Evolutionary conservation across 352 stramenopile species (phyloP), one percentile per base, ranked within the genome.

Genomic region (Discostella stelligera): DNA sequence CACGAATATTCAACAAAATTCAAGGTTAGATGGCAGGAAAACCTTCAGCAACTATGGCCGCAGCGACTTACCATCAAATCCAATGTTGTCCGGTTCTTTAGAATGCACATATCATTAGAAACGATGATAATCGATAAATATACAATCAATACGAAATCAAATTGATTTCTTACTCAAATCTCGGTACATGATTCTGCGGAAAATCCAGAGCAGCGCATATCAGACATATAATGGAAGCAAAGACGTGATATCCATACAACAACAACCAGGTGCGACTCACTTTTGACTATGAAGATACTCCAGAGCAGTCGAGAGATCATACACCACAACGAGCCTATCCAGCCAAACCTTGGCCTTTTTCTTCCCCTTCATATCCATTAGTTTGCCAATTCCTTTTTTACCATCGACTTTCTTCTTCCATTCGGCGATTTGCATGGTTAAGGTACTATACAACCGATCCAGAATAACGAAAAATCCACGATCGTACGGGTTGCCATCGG

Each of bases 281-380:
- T 75, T 79, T 37, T 90, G 70, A 30, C 73, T 79, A 70, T 92
- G 86, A 39, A 94, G 66, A 69, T 91, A 92, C 49, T 85, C 83
- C 32, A 92, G 81, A 2, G 89, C 86, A 39, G 70, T 87, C 10
- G 79, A 78, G 49, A 92, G 61, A 85, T 94, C 88, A 71, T 91
- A 91, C 20, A 84, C 80, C 25, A 87, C 80, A 46, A 84, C 74
- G 39, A 92, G 74, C 60, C 82, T 80, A 50, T 91, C 85, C 14
- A 86, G 61, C 72, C 74, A 91, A 71, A 89, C 73, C 30, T 83
- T 82, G 14, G 60, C 46, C 60, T 83, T 85, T 48, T 87, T 86
- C 62, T 91, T 91, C 16, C 82, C 80, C 59, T 83, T 83, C 39
- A 80, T 71, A 76, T 89, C 82, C 48, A 85, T 62, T 1, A 89